These are phyloP conservation scores for Diutina siamensis DNA, from an alignment of 1,139 yeast species.

Conservation along the genomic window DNA sequence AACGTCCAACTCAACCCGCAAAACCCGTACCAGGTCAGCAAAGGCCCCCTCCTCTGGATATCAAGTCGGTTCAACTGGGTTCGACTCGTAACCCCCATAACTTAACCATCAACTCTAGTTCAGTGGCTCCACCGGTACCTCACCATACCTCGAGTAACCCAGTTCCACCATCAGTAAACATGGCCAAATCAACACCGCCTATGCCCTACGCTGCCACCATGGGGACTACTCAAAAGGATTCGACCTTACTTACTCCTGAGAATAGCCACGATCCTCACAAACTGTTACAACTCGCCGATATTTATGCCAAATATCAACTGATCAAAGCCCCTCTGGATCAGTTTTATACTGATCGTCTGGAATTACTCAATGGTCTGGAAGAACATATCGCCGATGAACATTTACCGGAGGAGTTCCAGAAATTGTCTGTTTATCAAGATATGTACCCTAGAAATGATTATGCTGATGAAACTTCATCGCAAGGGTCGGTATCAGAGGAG, in stretches of 20 bases:
- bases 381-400: conserved; percentile 26
- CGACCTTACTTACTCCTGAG: not conserved
- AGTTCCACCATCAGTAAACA: not conserved
- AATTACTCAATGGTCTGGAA: conserved; percentile 25
- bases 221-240: not conserved
- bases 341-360: conserved; percentile 19
- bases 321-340: conserved; percentile 34
- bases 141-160: not conserved
- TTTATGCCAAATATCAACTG: conserved; percentile 33
- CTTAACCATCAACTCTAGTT: not conserved
- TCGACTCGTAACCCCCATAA: not conserved
- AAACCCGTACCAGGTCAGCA: not conserved
- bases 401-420: conserved; percentile 22
- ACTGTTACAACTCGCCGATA: conserved; percentile 33
- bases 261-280: conserved; percentile 13
- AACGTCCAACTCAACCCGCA: not conserved
- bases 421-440: conserved; percentile 28
- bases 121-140: not conserved
- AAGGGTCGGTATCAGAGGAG: no score
- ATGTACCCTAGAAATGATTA: conserved; percentile 20
- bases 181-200: not conserved
- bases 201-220: not conserved
- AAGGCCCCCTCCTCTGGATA: not conserved
- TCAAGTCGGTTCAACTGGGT: not conserved
- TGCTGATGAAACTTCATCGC: conserved; percentile 13